Evolutionary conservation across 441 rosid genomes (phyloP).

Genomic region (Aquilaria agallochum): DNA sequence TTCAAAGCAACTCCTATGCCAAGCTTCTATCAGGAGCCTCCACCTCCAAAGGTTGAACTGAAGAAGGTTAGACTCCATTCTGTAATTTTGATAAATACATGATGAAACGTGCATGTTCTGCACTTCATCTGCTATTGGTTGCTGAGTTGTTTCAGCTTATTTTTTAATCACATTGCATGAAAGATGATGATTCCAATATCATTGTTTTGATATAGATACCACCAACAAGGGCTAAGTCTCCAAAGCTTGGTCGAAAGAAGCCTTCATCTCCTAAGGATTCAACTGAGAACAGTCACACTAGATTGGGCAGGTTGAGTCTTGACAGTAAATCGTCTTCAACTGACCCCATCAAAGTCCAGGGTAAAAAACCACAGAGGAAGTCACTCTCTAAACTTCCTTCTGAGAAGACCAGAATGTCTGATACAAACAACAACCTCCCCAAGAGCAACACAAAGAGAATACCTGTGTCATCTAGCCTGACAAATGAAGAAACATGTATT

Average conservation of each 20-base stretch:
- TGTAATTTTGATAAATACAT: too few species aligned
- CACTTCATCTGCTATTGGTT: too few species aligned
- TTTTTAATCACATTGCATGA: too few species aligned
- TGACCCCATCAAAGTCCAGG: constrained; percentile 38
- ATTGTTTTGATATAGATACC: constrained; percentile 64
- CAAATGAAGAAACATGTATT: constrained; percentile 28
- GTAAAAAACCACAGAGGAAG: constrained; percentile 68
- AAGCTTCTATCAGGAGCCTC: constrained; percentile 95
- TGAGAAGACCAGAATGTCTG: constrained; percentile 52
- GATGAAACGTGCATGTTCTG: too few species aligned
- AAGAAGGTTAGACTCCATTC: constrained; percentile 59
- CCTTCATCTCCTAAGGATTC: constrained; percentile 37
- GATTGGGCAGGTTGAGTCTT: constrained; percentile 55
- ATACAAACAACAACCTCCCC: constrained; percentile 17
- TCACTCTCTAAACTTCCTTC: constrained; percentile 96
- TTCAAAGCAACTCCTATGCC: constrained; percentile 99
- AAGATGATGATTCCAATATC: neutral
- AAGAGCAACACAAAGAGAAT: constrained; percentile 10
- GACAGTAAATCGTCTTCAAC: constrained; percentile 51
- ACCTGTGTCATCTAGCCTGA: constrained; percentile 8
- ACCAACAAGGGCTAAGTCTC: constrained; percentile 96
- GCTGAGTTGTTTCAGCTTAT: too few species aligned
- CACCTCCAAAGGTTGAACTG: constrained; percentile 78
- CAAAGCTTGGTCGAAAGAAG: constrained; percentile 91
- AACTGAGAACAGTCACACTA: constrained; percentile 42